Evolutionary conservation across 2,329 filamentous ascomycete genomes (phyloP).

Genomic region (Cladosporium velox): DNA sequence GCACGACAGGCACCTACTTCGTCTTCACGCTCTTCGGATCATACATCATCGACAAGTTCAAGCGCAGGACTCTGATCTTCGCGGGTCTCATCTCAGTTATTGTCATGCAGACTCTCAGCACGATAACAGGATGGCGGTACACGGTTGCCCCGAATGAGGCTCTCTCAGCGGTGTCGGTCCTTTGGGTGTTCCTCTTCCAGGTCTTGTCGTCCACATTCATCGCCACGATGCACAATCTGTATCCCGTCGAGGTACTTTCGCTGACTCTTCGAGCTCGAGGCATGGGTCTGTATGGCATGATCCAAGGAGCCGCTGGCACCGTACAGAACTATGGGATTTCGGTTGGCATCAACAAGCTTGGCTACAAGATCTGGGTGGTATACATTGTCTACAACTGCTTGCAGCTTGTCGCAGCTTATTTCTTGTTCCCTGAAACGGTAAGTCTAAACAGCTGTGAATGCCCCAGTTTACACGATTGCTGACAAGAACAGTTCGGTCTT

Average conservation of each 20-base stretch:
- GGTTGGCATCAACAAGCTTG: constrained; percentile 49
- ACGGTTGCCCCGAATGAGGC: constrained; percentile 35
- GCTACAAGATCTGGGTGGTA: constrained; percentile 55
- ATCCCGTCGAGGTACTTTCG: constrained; percentile 12
- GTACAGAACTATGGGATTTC: constrained; percentile 51
- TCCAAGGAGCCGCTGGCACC: constrained; percentile 48
- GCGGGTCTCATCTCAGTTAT: constrained; percentile 47
- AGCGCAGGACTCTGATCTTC: constrained; percentile 50
- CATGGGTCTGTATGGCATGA: constrained; percentile 42
- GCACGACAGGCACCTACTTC: constrained; percentile 49
- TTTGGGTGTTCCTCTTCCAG: constrained; percentile 54
- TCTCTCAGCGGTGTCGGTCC: constrained; percentile 45
- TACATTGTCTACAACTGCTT: constrained; percentile 54
- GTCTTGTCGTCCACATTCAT: constrained; percentile 50
- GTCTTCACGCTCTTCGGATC: constrained; percentile 49
- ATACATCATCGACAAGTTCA: constrained; percentile 47
- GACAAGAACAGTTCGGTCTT: constrained; percentile 28
- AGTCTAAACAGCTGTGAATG: constrained; percentile 23
- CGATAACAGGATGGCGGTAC: constrained; percentile 53
- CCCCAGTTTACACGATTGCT: not conserved
- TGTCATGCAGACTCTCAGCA: constrained; percentile 48
- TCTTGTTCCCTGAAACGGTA: constrained; percentile 57
- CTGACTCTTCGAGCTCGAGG: constrained; percentile 11
- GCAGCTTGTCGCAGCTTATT: constrained; percentile 52
- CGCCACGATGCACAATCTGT: constrained; percentile 24